Evolutionary conservation across 768 basidiomycete genomes (phyloP).

Genomic region (Chalciporus pseudorubinellus): DNA sequence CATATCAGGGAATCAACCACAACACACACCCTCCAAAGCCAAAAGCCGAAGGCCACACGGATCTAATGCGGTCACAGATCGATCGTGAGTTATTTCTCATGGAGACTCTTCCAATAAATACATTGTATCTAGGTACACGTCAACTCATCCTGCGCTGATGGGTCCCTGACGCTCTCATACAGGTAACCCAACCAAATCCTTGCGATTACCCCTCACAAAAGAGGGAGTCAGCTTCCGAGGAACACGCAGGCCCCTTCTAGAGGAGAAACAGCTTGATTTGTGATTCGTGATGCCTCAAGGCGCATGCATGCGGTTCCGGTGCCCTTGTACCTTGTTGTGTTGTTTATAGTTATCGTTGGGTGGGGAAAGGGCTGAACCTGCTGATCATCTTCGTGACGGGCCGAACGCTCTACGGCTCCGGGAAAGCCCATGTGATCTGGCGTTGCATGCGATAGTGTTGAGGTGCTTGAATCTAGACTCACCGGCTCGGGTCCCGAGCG

Average conservation of each 20-base stretch:
- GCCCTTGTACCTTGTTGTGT: constrained; percentile 15
- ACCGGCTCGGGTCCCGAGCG: neutral
- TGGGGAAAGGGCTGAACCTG: constrained; percentile 6
- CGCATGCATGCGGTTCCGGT: constrained; percentile 19
- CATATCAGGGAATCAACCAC: constrained; percentile 12
- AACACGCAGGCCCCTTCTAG: neutral
- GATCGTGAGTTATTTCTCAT: constrained; percentile 27
- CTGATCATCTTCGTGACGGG: constrained; percentile 1
- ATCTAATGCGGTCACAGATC: constrained; percentile 34
- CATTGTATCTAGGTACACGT: no score
- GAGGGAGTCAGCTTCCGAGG: neutral
- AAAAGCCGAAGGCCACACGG: constrained; percentile 33
- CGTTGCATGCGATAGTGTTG: neutral
- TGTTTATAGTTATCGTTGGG: neutral
- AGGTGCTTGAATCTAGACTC: neutral
- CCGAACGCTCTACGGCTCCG: neutral
- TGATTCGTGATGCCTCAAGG: constrained; percentile 36
- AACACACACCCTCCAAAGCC: constrained; percentile 2
- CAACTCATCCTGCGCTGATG: no score
- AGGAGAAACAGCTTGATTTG: constrained; percentile 32
- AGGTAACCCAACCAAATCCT: neutral
- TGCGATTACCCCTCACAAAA: neutral
- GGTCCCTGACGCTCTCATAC: no score
- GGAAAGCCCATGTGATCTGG: no score
- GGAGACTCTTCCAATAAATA: no score